Evolutionary conservation across 768 basidiomycete species (phyloP).

Genomic region (Favolaschia claudopus): DNA sequence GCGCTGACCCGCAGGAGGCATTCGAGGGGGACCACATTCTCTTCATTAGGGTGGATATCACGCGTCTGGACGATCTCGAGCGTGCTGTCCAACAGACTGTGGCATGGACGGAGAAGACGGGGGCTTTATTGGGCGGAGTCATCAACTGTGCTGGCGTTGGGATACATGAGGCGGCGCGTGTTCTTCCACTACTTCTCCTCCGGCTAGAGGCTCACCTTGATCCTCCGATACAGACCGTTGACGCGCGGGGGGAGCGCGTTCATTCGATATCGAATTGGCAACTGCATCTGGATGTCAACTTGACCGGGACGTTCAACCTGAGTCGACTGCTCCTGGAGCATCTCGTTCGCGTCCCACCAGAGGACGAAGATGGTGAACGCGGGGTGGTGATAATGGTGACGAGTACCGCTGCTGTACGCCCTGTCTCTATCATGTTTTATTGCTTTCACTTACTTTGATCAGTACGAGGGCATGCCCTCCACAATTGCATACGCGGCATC

Average conservation of each 20-base stretch:
- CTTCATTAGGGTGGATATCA: conserved; percentile 38
- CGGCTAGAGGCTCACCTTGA: background rate
- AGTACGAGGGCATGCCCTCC: conserved; percentile 49
- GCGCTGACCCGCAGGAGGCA: conserved; percentile 25
- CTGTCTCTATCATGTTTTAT: background rate
- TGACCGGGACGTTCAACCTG: conserved; percentile 49
- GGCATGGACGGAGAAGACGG: conserved; percentile 35
- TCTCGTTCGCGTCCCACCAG: conserved; percentile 37
- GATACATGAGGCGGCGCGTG: conserved; percentile 27
- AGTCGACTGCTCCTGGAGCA: conserved; percentile 42
- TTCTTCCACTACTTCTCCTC: conserved; percentile 18
- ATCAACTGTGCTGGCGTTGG: conserved; percentile 49
- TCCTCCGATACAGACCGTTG: conserved; percentile 33
- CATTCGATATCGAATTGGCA: conserved; percentile 46
- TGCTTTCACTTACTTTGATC: background rate
- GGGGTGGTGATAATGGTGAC: conserved; percentile 48
- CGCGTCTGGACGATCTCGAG: conserved; percentile 34
- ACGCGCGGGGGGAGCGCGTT: conserved; percentile 35
- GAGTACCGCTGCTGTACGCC: conserved; percentile 42
- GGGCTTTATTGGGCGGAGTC: conserved; percentile 42
- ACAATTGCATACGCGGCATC: conserved; percentile 47
- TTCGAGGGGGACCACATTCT: conserved; percentile 11
- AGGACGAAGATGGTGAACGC: conserved; percentile 40
- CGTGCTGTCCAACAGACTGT: conserved; percentile 37
- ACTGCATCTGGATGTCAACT: conserved; percentile 44